A percentile compares a stretch with the other conserved stretches of the same genome.
These are phyloP conservation scores for Elsinoe batatas DNA, from an alignment of 2,329 filamentous ascomycete genomes.

Conservation along the genomic window DNA sequence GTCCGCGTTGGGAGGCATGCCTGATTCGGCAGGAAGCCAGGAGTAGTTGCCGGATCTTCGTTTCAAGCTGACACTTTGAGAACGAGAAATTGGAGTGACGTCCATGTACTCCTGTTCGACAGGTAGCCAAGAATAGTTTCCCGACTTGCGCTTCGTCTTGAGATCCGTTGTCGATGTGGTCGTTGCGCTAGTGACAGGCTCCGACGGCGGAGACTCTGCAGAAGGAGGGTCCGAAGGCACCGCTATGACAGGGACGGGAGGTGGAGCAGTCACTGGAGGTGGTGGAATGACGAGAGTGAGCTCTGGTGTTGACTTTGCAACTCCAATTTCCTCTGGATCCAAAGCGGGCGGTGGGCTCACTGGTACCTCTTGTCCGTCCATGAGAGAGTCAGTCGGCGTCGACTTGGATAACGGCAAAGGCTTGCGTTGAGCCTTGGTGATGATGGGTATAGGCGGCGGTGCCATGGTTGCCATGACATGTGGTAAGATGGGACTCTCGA, in stretches of 20 bases:
- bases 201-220: background rate
- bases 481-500: conserved; percentile 8
- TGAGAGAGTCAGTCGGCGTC: conserved; percentile 10
- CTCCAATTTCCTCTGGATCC: background rate
- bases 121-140: conserved; percentile 7
- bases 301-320: conserved; percentile 1
- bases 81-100: conserved; percentile 2
- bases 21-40: background rate
- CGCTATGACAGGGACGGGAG: background rate
- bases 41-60: background rate
- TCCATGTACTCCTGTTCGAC: conserved; percentile 1
- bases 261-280: background rate
- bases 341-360: background rate
- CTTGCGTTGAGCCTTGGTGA: background rate
- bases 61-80: background rate
- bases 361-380: conserved; percentile 4
- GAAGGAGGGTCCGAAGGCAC: background rate
- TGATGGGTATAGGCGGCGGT: background rate
- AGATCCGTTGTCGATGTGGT: background rate
- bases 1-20: background rate
- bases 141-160: conserved; percentile 1
- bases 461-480: conserved; percentile 6
- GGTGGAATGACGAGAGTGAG: conserved; percentile 3
- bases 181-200: background rate
- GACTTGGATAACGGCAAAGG: background rate